These are phyloP conservation scores for Chytridium lagenaria DNA, from an alignment of 371 early-diverging fungal genomes.

Conservation along the genomic window DNA sequence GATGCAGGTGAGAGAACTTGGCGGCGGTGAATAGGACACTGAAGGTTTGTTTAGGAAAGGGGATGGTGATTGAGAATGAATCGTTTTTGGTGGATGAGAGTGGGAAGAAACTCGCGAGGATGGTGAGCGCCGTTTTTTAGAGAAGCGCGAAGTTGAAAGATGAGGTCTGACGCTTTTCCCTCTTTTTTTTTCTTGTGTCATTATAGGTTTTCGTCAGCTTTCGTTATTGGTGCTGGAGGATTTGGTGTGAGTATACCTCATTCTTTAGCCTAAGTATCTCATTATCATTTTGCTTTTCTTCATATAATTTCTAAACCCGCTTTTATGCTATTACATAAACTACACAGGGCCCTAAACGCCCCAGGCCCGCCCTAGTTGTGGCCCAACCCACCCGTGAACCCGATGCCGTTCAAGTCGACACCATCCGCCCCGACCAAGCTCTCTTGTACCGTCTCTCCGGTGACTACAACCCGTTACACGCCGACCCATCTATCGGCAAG, in stretches of 20 bases:
- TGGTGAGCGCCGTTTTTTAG: constrained; percentile 28
- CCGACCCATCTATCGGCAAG: constrained; percentile 65
- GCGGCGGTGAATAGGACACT: background rate
- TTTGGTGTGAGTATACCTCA: constrained; percentile 45
- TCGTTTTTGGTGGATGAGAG: constrained; percentile 62
- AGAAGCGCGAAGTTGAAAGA: background rate
- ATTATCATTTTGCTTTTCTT: too few species aligned
- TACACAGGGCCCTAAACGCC: constrained; percentile 35
- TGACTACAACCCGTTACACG: constrained; percentile 74
- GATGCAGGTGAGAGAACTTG: constrained; percentile 39
- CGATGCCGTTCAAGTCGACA: constrained; percentile 55
- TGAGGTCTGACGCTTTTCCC: too few species aligned
- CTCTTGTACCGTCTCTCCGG: constrained; percentile 67
- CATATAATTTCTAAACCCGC: too few species aligned
- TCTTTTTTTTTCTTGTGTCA: background rate
- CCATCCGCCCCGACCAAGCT: constrained; percentile 62
- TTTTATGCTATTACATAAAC: too few species aligned
- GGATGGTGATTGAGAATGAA: constrained; percentile 69
- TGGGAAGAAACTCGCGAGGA: constrained; percentile 39
- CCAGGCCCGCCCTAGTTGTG: constrained; percentile 18
- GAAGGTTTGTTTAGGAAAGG: constrained; percentile 64
- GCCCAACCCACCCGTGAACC: constrained; percentile 50
- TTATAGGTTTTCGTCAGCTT: constrained; percentile 42
- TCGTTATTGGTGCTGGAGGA: constrained; percentile 52
- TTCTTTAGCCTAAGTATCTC: too few species aligned